Conservation (phyloP, 2,329 filamentous ascomycete genomes). For the Pseudogymnoascus sp. region DNA sequence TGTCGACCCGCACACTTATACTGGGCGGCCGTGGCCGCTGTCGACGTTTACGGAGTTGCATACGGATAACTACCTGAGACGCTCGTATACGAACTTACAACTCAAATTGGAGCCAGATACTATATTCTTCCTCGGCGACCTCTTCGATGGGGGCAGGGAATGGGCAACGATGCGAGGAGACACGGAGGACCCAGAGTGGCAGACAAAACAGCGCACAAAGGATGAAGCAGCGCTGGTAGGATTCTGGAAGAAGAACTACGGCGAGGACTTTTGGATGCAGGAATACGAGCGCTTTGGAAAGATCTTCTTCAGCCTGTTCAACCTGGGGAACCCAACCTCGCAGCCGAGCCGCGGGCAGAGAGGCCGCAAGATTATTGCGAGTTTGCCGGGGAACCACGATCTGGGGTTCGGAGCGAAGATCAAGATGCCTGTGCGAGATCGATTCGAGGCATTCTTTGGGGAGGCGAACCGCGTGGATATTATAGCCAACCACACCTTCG, state of each 20-base stretch:
- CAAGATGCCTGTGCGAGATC: constrained; percentile 66
- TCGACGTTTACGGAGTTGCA: constrained; percentile 58
- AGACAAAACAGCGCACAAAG: constrained; percentile 39
- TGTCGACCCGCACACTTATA: constrained; percentile 67
- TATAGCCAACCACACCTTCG: constrained; percentile 89
- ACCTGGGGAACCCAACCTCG: constrained; percentile 44
- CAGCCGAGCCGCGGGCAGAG: constrained; percentile 44
- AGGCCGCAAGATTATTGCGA: constrained; percentile 71
- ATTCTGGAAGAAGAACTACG: constrained; percentile 65
- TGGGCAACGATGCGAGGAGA: constrained; percentile 67
- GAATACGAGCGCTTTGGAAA: constrained; percentile 82
- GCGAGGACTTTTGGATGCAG: constrained; percentile 71
- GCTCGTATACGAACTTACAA: constrained; percentile 74
- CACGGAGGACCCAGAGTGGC: constrained; percentile 52
- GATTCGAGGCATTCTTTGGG: constrained; percentile 85
- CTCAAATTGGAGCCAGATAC: constrained; percentile 71
- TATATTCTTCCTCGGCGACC: constrained; percentile 81
- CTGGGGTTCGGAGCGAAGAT: constrained; percentile 83
- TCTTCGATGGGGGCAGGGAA: constrained; percentile 93
- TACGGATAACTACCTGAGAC: constrained; percentile 83
- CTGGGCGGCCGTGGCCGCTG: constrained; percentile 62
- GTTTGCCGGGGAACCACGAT: constrained; percentile 90
- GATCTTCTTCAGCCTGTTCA: constrained; percentile 71
- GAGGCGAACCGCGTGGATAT: constrained; percentile 86
- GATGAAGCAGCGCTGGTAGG: constrained; percentile 49